These are phyloP conservation scores for Cornus suecica DNA, from an alignment of 148 eudicot genomes.

Conservation along the genomic window DNA sequence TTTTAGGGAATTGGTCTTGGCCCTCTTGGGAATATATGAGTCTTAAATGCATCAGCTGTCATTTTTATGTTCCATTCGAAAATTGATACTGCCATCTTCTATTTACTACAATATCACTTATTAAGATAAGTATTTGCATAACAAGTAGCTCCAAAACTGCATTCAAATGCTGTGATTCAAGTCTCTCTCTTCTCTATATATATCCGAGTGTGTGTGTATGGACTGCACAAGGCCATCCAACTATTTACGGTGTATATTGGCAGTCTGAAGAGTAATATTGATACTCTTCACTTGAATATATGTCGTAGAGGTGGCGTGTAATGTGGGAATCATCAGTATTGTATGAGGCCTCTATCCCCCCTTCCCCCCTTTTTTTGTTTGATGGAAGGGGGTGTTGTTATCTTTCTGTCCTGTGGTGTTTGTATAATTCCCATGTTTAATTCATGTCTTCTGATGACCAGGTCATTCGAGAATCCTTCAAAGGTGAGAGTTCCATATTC, in stretches of 20 bases:
- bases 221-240: neutral
- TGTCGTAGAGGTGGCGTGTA: neutral
- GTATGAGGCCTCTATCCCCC: neutral
- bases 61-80: neutral
- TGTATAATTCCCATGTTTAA: slow-evolving; percentile 6
- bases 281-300: neutral
- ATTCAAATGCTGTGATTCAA: no score
- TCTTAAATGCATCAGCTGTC: neutral
- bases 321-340: neutral
- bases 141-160: no score
- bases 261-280: neutral
- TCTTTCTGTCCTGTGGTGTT: neutral
- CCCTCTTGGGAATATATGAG: neutral
- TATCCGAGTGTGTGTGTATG: no score
- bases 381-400: no score
- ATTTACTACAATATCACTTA: no score
- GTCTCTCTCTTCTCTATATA: no score
- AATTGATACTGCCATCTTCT: neutral
- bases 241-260: neutral
- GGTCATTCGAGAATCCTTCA: slow-evolving; percentile 73
- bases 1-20: neutral
- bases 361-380: no score
- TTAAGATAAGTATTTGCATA: no score
- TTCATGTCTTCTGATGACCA: slow-evolving; percentile 30
- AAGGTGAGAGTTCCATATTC: slow-evolving; percentile 49